phyloP scores from a whole-genome alignment of 2,329 filamentous ascomycete genomes.

The Fonsecaea pedrosoi region DNA sequence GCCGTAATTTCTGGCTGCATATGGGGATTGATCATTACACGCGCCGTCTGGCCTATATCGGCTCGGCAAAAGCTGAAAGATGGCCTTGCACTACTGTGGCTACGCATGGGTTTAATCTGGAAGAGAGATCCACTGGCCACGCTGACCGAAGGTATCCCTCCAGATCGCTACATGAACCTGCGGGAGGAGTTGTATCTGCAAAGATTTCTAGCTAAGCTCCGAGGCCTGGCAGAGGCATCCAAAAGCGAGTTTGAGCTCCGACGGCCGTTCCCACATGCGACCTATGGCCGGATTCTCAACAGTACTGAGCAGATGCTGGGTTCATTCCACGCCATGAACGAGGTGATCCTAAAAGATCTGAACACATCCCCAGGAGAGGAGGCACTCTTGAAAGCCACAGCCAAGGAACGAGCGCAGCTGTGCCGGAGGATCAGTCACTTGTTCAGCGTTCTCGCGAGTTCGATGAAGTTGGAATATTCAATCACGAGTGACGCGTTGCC shows the following conservation, averaged over 20 bases:
- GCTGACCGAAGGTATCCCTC: conserved; percentile 66
- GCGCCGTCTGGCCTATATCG: conserved; percentile 91
- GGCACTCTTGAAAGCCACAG: conserved; percentile 78
- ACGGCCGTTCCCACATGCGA: conserved; percentile 80
- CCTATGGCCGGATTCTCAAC: conserved; percentile 75
- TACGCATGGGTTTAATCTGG: conserved; percentile 96
- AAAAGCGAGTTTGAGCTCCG: conserved; percentile 86
- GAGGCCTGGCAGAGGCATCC: conserved; percentile 74
- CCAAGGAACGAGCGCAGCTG: conserved; percentile 77
- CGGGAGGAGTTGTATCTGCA: conserved; percentile 87
- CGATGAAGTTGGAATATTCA: conserved; percentile 92
- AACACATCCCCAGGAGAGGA: conserved; percentile 79
- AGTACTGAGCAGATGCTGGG: conserved; percentile 86
- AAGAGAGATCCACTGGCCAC: conserved; percentile 86
- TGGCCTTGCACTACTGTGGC: conserved; percentile 86
- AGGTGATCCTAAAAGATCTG: conserved; percentile 82
- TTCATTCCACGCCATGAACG: conserved; percentile 94
- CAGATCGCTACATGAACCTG: conserved; percentile 79
- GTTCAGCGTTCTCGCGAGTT: conserved; percentile 82
- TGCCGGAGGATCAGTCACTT: conserved; percentile 92
- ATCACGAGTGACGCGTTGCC: conserved; percentile 82
- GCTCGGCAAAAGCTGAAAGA: conserved; percentile 87
- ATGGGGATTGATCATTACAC: conserved; percentile 90
- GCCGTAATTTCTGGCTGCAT: conserved; percentile 85
- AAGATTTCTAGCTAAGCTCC: conserved; percentile 75